Evolutionary conservation across 768 basidiomycete species (phyloP).

Genomic region (Gyrodon lividus): DNA sequence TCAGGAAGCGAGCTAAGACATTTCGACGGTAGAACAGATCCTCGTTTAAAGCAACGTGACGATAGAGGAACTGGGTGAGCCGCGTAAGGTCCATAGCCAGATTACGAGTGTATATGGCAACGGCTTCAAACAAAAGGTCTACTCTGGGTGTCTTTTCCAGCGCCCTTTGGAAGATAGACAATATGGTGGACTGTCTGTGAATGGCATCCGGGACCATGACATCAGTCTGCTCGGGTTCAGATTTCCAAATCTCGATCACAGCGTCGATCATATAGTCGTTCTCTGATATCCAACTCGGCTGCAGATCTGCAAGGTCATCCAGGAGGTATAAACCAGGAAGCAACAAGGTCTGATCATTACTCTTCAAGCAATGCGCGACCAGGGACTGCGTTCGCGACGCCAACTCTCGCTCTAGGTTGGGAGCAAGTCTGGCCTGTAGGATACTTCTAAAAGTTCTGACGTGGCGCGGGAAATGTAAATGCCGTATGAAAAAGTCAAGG

Average conservation of each 20-base stretch:
- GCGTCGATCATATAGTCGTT: slow-evolving; percentile 67
- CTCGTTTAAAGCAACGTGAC: slow-evolving; percentile 74
- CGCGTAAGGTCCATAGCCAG: slow-evolving; percentile 79
- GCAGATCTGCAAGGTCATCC: slow-evolving; percentile 67
- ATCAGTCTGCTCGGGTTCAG: slow-evolving; percentile 46
- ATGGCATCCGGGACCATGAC: slow-evolving; percentile 47
- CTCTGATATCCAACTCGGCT: slow-evolving; percentile 70
- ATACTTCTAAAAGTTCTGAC: slow-evolving; percentile 84
- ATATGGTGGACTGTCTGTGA: slow-evolving; percentile 62
- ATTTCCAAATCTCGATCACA: slow-evolving; percentile 71
- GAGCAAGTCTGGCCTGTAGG: slow-evolving; percentile 75
- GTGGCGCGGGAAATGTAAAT: slow-evolving; percentile 75
- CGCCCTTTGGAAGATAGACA: slow-evolving; percentile 75
- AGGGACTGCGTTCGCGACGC: slow-evolving; percentile 57
- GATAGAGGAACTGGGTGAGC: slow-evolving; percentile 82
- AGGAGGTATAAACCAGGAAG: slow-evolving; percentile 75
- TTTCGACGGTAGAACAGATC: slow-evolving; percentile 75
- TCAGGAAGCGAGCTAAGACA: slow-evolving; percentile 79
- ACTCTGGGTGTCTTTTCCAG: slow-evolving; percentile 73
- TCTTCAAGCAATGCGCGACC: slow-evolving; percentile 49
- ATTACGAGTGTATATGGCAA: slow-evolving; percentile 75
- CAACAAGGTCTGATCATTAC: slow-evolving; percentile 48
- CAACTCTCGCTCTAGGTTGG: slow-evolving; percentile 68
- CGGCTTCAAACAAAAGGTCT: slow-evolving; percentile 86
- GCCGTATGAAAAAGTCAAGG: slow-evolving; percentile 77